Percentiles rank a stretch among this genome's conserved stretches.
Evolutionary conservation across 495 filamentous ascomycete species (phyloP).

Genomic region (Penicillium coffeae): DNA sequence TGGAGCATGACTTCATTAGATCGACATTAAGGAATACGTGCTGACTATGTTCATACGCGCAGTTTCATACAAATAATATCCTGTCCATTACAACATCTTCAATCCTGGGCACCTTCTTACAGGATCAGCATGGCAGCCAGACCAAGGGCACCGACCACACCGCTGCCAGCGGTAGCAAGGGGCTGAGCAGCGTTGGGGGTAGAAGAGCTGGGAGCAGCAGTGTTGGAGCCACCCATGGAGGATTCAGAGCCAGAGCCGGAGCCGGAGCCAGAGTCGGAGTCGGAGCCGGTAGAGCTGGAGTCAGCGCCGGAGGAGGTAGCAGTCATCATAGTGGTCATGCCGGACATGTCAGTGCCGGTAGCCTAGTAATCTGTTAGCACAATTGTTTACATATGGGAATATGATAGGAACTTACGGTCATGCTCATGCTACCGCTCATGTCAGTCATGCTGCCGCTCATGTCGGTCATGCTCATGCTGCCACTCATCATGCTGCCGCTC

Average conservation of each 20-base stretch:
- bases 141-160: slow-evolving; percentile 35
- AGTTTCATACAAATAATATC: not conserved
- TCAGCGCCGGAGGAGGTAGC: slow-evolving; percentile 15
- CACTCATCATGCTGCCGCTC: too few relatives aligned
- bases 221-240: slow-evolving; percentile 5
- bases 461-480: not conserved
- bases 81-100: not conserved
- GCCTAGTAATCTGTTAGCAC: not conserved
- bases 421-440: not conserved
- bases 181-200: slow-evolving; percentile 29
- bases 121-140: slow-evolving; percentile 40
- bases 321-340: slow-evolving; percentile 5
- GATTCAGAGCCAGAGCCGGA: slow-evolving; percentile 10
- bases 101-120: slow-evolving; percentile 18
- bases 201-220: slow-evolving; percentile 14
- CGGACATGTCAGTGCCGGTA: slow-evolving; percentile 8
- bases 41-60: not conserved
- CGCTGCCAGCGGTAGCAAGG: slow-evolving; percentile 33
- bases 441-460: not conserved
- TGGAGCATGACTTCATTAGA: slow-evolving; percentile 23
- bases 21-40: slow-evolving; percentile 16
- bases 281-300: slow-evolving; percentile 18
- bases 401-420: not conserved
- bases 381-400: not conserved
- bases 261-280: slow-evolving; percentile 8